These are phyloP conservation scores for Stevia rebaudiana DNA, from an alignment of 140 eudicot species.

Conservation along the genomic window DNA sequence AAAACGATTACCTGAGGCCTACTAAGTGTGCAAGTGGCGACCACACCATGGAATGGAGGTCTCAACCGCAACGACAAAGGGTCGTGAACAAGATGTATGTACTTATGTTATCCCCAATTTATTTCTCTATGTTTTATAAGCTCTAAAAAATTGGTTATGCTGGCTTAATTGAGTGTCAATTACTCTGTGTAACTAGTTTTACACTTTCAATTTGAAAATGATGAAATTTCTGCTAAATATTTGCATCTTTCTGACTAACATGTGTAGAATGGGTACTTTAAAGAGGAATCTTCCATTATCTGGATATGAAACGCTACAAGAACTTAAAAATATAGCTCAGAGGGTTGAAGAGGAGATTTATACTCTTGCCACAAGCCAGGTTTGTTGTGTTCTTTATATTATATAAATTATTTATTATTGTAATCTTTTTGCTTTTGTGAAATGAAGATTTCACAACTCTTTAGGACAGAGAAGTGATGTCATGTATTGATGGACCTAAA, in stretches of 20 bases:
- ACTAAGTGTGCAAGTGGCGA: slow-evolving; percentile 7
- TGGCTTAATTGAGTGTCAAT: neutral
- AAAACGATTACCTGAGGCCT: slow-evolving; percentile 40
- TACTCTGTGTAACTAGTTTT: slow-evolving; percentile 1
- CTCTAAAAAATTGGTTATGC: neutral
- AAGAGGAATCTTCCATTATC: slow-evolving; percentile 34
- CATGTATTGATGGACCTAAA: slow-evolving; percentile 16
- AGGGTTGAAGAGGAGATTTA: slow-evolving; percentile 59
- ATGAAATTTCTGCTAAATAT: slow-evolving; percentile 2
- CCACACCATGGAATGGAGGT: slow-evolving; percentile 57
- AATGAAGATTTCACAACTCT: neutral
- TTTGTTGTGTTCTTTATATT: slow-evolving; percentile 26
- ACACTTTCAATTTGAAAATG: neutral
- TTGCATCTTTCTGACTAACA: slow-evolving; percentile 7
- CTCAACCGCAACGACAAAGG: slow-evolving; percentile 45
- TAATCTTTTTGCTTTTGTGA: neutral
- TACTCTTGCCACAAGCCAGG: slow-evolving; percentile 50
- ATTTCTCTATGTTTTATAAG: neutral
- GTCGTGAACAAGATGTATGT: slow-evolving; percentile 54
- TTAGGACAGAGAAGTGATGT: neutral
- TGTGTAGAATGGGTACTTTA: slow-evolving; percentile 38
- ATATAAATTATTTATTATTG: neutral
- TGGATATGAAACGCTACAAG: slow-evolving; percentile 34
- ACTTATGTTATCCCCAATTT: neutral
- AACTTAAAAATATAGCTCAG: slow-evolving; percentile 29